These are phyloP conservation scores for Bacidia gigantensis DNA, from an alignment of 495 filamentous ascomycete species.

Conservation along the genomic window DNA sequence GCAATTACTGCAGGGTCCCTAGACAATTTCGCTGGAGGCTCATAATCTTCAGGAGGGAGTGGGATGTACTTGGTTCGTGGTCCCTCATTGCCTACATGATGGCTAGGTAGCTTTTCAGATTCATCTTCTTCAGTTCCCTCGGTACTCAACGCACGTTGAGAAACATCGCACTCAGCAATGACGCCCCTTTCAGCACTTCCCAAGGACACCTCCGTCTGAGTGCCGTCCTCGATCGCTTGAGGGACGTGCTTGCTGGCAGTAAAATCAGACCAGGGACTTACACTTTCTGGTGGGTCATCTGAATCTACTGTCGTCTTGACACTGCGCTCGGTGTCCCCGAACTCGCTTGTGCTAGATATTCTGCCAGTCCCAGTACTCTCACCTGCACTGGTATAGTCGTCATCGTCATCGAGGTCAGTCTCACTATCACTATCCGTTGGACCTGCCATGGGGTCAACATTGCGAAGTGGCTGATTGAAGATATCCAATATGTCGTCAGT, in stretches of 20 bases:
- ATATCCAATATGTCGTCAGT: constrained; percentile 96
- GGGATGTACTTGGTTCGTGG: constrained; percentile 41
- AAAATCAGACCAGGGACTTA: constrained; percentile 78
- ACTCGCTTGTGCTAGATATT: constrained; percentile 52
- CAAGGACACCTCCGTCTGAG: not conserved
- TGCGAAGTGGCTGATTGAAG: constrained; percentile 78
- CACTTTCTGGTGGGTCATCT: constrained; percentile 45
- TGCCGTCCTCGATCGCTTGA: not conserved
- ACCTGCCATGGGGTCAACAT: constrained; percentile 28
- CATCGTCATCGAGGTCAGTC: constrained; percentile 47
- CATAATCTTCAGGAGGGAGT: constrained; percentile 74
- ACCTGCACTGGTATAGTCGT: constrained; percentile 67
- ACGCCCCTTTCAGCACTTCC: not conserved
- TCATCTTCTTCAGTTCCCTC: constrained; percentile 13
- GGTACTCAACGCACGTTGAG: constrained; percentile 3
- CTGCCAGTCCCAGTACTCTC: constrained; percentile 69
- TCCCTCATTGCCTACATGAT: constrained; percentile 20
- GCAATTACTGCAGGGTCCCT: constrained; percentile 60
- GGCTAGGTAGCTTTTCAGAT: constrained; percentile 29
- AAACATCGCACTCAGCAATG: no score
- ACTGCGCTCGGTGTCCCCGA: constrained; percentile 42
- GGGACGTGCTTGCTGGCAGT: constrained; percentile 60
- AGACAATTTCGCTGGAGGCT: constrained; percentile 58
- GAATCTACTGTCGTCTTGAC: constrained; percentile 23
- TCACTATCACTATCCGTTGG: constrained; percentile 32